Percentiles rank a stretch among this genome's conserved stretches.
Evolutionary conservation across 2,329 filamentous ascomycete species (phyloP).

Genomic region (Arthrinium puccinioides): DNA sequence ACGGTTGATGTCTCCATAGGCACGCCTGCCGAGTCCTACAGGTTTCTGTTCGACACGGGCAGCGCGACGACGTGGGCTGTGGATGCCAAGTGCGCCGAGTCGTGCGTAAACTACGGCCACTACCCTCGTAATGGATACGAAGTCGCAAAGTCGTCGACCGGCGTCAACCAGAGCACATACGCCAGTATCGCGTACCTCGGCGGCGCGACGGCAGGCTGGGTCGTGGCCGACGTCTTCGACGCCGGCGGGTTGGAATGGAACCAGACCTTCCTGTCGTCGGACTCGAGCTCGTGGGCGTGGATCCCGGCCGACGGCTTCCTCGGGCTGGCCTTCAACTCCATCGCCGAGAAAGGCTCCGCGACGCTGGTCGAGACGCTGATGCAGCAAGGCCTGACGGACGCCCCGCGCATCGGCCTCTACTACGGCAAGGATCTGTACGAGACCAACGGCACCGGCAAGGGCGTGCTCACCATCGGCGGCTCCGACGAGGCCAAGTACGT

Average conservation of each 20-base stretch:
- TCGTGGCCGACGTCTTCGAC: conserved; percentile 19
- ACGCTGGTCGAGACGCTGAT: conserved; percentile 26
- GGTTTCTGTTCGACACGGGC: conserved; percentile 27
- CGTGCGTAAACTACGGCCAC: conserved; percentile 18
- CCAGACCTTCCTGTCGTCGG: conserved; percentile 22
- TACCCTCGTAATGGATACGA: conserved; percentile 21
- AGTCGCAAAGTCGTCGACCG: conserved; percentile 17
- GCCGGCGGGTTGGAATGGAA: conserved; percentile 14
- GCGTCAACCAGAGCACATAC: conserved; percentile 10
- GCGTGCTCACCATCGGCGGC: conserved; percentile 23
- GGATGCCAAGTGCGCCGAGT: conserved; percentile 14
- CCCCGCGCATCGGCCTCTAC: conserved; percentile 24
- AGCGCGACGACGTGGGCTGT: conserved; percentile 26
- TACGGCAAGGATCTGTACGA: conserved; percentile 14
- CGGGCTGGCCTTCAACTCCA: conserved; percentile 24
- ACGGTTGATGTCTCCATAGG: conserved; percentile 15
- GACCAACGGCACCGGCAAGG: conserved; percentile 13
- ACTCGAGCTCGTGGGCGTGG: conserved; percentile 19
- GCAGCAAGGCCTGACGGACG: conserved; percentile 18
- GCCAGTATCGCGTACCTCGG: conserved; percentile 23
- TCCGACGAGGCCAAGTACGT: conserved; percentile 22
- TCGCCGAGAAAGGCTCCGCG: conserved; percentile 18
- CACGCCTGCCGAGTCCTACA: conserved; percentile 18
- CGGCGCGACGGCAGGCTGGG: conserved; percentile 16
- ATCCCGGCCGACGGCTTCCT: conserved; percentile 26